Evolutionary conservation across 179 eudicot genomes (phyloP).

Genomic region (Actinidia polygama): DNA sequence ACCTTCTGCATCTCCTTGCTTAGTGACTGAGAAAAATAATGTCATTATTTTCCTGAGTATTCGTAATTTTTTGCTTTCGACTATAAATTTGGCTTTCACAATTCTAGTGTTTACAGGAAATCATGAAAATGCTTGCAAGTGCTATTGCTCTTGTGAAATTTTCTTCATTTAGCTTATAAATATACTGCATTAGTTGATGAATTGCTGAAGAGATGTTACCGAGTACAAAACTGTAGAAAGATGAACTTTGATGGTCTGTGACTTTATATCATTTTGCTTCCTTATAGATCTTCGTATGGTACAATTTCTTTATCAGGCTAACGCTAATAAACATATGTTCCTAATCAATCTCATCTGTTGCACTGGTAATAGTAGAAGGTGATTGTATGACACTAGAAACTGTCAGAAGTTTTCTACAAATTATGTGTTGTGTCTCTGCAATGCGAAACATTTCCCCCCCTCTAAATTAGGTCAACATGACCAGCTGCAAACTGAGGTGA

Average conservation of each 20-base stretch:
- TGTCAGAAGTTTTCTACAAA: background rate
- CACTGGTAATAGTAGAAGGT: background rate
- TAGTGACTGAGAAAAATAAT: background rate
- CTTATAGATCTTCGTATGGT: background rate
- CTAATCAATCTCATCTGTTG: background rate
- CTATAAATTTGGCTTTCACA: background rate
- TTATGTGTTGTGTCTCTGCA: background rate
- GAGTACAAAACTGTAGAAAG: no score
- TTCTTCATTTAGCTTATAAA: background rate
- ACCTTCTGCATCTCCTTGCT: background rate
- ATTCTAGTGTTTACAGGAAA: no score
- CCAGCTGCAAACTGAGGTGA: slow-evolving; percentile 96
- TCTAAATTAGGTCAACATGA: slow-evolving; percentile 4
- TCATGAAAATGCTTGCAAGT: background rate
- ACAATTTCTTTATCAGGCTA: background rate
- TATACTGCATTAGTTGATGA: background rate
- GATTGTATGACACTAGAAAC: background rate
- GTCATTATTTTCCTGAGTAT: background rate
- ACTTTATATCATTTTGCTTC: background rate
- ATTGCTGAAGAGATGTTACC: background rate
- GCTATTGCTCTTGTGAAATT: background rate
- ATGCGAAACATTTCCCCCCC: background rate
- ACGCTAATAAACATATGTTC: background rate
- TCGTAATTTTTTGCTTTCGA: background rate
- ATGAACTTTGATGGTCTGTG: background rate